phyloP scores from a whole-genome alignment of 768 basidiomycete genomes.

The Psilocybe subaeruginosa region DNA sequence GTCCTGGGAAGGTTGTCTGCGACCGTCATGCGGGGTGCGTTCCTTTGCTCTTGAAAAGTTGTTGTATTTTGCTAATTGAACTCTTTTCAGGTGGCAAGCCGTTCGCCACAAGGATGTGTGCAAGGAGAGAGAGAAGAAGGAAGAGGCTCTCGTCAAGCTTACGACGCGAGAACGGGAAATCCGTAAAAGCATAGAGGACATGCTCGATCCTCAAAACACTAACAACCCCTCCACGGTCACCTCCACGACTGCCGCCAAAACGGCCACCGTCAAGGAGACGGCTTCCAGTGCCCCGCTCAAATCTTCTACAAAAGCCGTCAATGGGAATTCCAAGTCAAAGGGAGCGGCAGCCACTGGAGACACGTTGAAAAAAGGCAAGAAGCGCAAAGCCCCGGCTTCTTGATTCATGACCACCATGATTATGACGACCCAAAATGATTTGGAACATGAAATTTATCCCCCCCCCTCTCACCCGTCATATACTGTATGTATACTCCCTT shows the following conservation, averaged over 20 bases:
- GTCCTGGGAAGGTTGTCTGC: constrained; percentile 72
- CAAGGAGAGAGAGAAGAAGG: constrained; percentile 78
- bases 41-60: constrained; percentile 2
- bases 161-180: constrained; percentile 80
- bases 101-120: constrained; percentile 72
- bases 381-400: constrained; percentile 47
- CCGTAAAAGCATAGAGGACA: constrained; percentile 76
- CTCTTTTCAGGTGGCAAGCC: constrained; percentile 68
- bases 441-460: background rate
- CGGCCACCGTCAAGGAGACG: constrained; percentile 27
- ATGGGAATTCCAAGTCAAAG: constrained; percentile 50
- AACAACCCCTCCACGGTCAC: constrained; percentile 8
- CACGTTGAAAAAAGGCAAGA: constrained; percentile 59
- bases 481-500: background rate
- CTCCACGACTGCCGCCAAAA: constrained; percentile 11
- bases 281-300: constrained; percentile 35
- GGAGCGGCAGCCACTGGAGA: constrained; percentile 41
- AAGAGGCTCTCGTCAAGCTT: constrained; percentile 64
- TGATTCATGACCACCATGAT: constrained; percentile 23
- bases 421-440: too few relatives aligned
- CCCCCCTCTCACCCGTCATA: background rate
- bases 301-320: constrained; percentile 40
- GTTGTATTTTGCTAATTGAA: constrained; percentile 10
- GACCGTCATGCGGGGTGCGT: constrained; percentile 78
- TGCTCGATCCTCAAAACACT: constrained; percentile 51